Base-by-base conservation (phyloP, 768 basidiomycete genomes). In the Phlebiopsis flavidoalba region DNA sequence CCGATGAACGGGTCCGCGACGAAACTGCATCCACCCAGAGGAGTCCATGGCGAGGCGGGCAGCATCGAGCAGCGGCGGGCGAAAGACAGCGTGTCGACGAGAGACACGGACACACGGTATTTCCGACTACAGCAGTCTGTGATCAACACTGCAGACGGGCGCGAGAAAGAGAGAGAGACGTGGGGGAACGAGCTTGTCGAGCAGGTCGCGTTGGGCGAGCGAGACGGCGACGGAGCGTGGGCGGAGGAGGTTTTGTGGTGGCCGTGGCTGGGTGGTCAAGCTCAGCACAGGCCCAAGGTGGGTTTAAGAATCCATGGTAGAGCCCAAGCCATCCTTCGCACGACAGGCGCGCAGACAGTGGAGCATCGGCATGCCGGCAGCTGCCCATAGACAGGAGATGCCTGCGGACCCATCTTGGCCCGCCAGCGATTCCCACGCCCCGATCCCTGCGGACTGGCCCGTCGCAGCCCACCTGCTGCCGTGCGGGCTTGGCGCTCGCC, bases 21-120 rank as follows among this genome's bases (percentile, higher is more conserved):
- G 57, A 69, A n/a, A 71, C 60, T 71, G 67, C 37, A 71, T 47
- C 70, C 70, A 71, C 5, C 69, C 70, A n/a, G 62, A 14, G 36
- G 33, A 54, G 35, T 66, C 67, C 67, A 66, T 66, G 60, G 1
- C 45, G 31, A 12, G 40, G 52, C n/a, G 52, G 1, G 8, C n/a
- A n/a, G 17, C n/a, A 33, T 36, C n/a, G 21, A 33, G 22, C n/a
- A 21, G 15, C 7, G 52, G 35, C 35, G 31, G 21, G 35, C 35
- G 31, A n/a, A n/a, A n/a, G 31, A 36, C 10, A n/a, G 35, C n/a
- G 12, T 11, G 48, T 49, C 3, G 48, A 11, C 19, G 15, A 21
- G 48, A 19, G 24, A 15, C 14, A 19, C n/a, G 24, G 48, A 19
- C 48, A n/a, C n/a, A n/a, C n/a, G n/a, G n/a, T n/a, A n/a, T n/a